Evolutionary conservation across 225 moss, liverwort and hornwort genomes (phyloP), one percentile per base, ranked within the genome.

Genomic region (Bryum argenteum): DNA sequence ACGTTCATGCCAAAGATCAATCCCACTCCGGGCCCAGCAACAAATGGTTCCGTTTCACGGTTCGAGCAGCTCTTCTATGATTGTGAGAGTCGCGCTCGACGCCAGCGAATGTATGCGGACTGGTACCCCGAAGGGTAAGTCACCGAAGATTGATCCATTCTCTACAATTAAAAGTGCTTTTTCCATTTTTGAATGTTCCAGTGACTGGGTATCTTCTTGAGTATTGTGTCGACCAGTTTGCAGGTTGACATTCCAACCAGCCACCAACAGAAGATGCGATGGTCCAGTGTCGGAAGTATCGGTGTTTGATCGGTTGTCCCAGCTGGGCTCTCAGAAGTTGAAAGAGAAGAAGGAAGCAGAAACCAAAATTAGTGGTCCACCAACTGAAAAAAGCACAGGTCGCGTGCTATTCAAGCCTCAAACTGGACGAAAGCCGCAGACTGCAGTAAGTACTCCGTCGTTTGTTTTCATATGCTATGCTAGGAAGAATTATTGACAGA

Each of bases 111-210:
- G 48, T 96, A 93, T 71, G 79, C 80, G 66, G 85, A 93, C 75
- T 93, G 90, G 89, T 93, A 84, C 15, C 90, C 90, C 45, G 82
- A 91, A 87, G 95, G 81, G 95, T 96, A 13, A 79, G 91, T 86
- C 33, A 33, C 33, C 2, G 48, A 51, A 11, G 18, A 47, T 40
- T 70, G 9, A 17, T 59, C 11, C 59, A 41, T 37, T 41, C 28
- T 39, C n/a, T 7, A 33, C 10, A 8, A 17, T 60, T 5, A 23
- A 1, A 59, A 15, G 16, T 18, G 21, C 50, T 55, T 33, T 33
- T 0, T 3, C 33, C 33, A 33, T 2, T 33, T 33, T 33, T 33
- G 33, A 6, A 6, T 6, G 7, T 33, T 33, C 33, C 33, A 33
- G 5, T 33, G 33, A 33, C 33, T 33, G 33, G 33, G 24, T 33